Conservation (phyloP, 768 basidiomycete genomes). For the Leccinellum rugosiceps region DNA sequence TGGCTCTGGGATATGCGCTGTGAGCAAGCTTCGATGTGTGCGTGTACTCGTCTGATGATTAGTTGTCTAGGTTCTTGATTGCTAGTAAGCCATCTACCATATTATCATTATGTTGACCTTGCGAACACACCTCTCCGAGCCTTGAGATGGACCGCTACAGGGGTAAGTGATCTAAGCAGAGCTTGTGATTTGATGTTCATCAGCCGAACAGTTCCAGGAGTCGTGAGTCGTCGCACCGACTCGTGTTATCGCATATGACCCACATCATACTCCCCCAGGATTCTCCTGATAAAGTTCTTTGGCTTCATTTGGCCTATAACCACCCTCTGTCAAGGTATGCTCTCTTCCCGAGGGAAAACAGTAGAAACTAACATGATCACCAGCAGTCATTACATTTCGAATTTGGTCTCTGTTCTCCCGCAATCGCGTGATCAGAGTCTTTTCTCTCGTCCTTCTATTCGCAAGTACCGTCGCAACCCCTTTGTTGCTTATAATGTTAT, state of each 20-base stretch:
- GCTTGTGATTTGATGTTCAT: neutral
- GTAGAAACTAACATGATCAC: neutral
- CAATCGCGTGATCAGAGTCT: neutral
- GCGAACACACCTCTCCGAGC: neutral
- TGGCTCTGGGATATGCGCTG: neutral
- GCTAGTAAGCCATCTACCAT: neutral
- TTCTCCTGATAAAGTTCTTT: neutral
- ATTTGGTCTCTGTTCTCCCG: constrained; percentile 15
- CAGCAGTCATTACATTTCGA: constrained; percentile 14
- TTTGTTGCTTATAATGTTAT: neutral
- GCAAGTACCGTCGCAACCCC: neutral
- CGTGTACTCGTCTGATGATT: neutral
- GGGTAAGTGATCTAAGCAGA: neutral
- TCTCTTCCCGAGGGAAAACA: neutral
- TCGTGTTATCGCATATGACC: neutral
- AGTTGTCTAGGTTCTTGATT: neutral
- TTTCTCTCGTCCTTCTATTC: constrained; percentile 3
- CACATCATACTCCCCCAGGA: neutral
- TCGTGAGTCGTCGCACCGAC: neutral
- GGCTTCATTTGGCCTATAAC: constrained; percentile 3
- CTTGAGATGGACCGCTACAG: neutral
- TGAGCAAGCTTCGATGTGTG: neutral
- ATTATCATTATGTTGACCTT: neutral
- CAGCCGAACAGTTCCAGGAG: neutral
- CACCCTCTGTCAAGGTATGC: constrained; percentile 10